phyloP scores from a whole-genome alignment of 345 rosid genomes.

The Brassica incana region DNA sequence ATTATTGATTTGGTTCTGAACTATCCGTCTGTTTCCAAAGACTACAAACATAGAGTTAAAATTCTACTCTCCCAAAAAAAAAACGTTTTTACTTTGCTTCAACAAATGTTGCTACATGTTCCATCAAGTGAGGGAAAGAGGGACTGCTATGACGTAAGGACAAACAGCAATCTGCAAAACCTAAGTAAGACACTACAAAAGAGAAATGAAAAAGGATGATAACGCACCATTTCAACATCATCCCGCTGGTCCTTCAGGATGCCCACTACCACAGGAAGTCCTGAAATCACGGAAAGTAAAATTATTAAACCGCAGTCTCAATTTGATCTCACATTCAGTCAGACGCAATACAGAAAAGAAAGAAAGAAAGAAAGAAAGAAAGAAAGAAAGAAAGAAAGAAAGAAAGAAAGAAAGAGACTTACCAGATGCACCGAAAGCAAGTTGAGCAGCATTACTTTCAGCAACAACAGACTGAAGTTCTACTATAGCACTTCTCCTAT shows the following conservation, averaged over 20 bases:
- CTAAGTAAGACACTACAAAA: not conserved
- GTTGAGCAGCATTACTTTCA: conserved; percentile 80
- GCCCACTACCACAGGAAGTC: conserved; percentile 84
- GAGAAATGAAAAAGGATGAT: conserved; percentile 12
- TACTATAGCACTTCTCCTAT: conserved; percentile 78
- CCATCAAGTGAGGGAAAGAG: conserved; percentile 4
- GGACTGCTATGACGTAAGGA: not conserved
- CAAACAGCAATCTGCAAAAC: not conserved
- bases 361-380: conserved; percentile 1
- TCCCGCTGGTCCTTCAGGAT: conserved; percentile 86
- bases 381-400: not conserved
- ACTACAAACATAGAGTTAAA: not conserved
- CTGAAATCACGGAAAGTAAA: conserved; percentile 47
- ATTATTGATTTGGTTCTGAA: conserved; percentile 6
- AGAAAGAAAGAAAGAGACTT: conserved; percentile 16
- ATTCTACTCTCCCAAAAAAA: not conserved
- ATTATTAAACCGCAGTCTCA: not conserved
- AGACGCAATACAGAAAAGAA: not conserved
- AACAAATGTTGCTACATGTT: not conserved
- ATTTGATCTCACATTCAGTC: conserved; percentile 6
- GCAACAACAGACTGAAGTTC: conserved; percentile 94
- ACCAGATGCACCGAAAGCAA: conserved; percentile 87
- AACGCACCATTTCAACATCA: conserved; percentile 82
- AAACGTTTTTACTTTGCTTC: not conserved
- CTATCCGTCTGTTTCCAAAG: not conserved